A percentile compares a stretch with the other conserved stretches of the same genome.
These are phyloP conservation scores for Endotrypanum monterogeii DNA, from an alignment of 208 protist genomes.

Conservation along the genomic window DNA sequence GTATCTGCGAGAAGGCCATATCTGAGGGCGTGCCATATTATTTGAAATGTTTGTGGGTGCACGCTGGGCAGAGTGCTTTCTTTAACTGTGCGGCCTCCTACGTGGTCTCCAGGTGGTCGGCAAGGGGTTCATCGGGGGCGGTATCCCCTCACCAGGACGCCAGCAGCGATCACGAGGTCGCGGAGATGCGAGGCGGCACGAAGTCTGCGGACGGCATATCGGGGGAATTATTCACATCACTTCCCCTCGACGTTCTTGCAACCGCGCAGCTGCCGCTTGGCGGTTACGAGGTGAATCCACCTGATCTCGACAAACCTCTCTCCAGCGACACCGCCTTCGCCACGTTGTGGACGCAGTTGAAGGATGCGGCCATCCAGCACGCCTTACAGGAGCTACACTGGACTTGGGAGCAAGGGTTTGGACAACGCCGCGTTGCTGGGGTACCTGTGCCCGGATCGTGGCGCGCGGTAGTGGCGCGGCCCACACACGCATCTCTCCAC, in stretches of 20 bases:
- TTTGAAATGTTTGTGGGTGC: constrained; percentile 73
- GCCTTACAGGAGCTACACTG: constrained; percentile 31
- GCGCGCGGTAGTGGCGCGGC: constrained; percentile 50
- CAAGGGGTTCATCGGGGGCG: background rate
- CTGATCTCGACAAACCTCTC: background rate
- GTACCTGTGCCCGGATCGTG: constrained; percentile 65
- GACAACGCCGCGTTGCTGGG: constrained; percentile 58
- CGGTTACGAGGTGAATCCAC: constrained; percentile 21
- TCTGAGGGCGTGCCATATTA: constrained; percentile 50
- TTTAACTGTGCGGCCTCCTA: constrained; percentile 72
- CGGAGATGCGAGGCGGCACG: background rate
- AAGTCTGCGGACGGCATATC: background rate
- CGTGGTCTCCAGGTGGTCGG: constrained; percentile 16
- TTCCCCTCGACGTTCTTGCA: constrained; percentile 6
- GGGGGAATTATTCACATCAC: background rate
- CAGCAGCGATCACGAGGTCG: background rate
- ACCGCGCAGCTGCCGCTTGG: constrained; percentile 30
- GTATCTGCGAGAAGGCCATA: constrained; percentile 72
- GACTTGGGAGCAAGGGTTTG: constrained; percentile 34
- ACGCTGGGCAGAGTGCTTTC: constrained; percentile 77
- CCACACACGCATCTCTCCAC: constrained; percentile 5
- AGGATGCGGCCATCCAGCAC: constrained; percentile 21
- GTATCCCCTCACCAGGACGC: background rate
- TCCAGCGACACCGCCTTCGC: background rate
- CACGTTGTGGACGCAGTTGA: constrained; percentile 20